phyloP scores from a whole-genome alignment of 106 monocot species.

The Iris macrosiphon region DNA sequence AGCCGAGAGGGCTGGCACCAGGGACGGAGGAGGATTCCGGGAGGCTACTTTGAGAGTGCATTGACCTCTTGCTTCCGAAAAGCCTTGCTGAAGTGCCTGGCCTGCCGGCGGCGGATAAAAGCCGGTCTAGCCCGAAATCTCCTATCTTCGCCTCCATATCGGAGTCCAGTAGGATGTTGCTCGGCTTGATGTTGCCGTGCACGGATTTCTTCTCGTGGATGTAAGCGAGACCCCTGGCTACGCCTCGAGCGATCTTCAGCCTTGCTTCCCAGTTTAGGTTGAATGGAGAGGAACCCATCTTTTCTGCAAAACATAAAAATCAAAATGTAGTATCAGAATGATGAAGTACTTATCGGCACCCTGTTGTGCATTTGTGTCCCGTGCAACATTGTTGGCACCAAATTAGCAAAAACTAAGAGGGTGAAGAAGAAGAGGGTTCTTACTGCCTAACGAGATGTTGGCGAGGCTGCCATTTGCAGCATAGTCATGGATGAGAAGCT shows the following conservation, averaged over 20 bases:
- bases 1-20: constrained; percentile 38
- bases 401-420: too few relatives aligned
- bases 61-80: constrained; percentile 93
- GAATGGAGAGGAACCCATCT: constrained; percentile 60
- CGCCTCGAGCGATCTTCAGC: constrained; percentile 69
- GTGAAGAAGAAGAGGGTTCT: neutral
- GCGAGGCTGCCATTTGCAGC: constrained; percentile 86
- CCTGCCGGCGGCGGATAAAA: constrained; percentile 31
- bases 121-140: constrained; percentile 79
- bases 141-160: constrained; percentile 72
- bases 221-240: constrained; percentile 71
- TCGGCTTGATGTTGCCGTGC: constrained; percentile 89
- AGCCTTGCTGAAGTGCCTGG: constrained; percentile 44
- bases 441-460: constrained; percentile 77
- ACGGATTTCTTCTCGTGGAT: constrained; percentile 89
- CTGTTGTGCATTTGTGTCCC: neutral
- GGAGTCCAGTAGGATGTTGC: constrained; percentile 62
- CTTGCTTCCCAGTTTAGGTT: constrained; percentile 57
- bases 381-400: too few relatives aligned
- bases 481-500: constrained; percentile 78
- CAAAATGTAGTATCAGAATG: neutral
- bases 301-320: constrained; percentile 48
- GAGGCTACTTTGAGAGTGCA: constrained; percentile 62
- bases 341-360: neutral
- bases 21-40: constrained; percentile 45